Conservation (phyloP, 2,329 filamentous ascomycete genomes). For the Xylaria polymorpha region DNA sequence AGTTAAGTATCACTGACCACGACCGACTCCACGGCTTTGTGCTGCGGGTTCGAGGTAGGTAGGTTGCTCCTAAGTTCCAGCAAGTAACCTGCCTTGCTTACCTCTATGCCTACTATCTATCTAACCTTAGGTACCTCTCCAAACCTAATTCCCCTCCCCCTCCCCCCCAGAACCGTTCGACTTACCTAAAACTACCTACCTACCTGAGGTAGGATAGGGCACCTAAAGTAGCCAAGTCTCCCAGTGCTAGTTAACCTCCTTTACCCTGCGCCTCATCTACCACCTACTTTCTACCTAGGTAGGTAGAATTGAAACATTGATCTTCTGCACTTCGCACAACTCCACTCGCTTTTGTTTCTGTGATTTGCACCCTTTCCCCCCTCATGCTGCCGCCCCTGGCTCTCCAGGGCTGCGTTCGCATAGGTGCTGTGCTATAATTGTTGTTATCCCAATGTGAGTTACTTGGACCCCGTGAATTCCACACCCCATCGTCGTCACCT, state of each 20-base stretch:
- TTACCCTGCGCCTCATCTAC: conserved; percentile 44
- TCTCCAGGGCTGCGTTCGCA: conserved; percentile 58
- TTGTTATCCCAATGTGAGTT: conserved; percentile 44
- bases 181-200: conserved; percentile 2
- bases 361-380: conserved; percentile 49
- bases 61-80: not conserved
- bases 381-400: conserved; percentile 58
- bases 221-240: conserved; percentile 25
- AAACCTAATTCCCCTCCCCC: not conserved
- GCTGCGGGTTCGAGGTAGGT: not conserved
- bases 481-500: conserved; percentile 10
- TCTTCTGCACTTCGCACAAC: conserved; percentile 54
- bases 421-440: conserved; percentile 53
- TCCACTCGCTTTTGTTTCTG: conserved; percentile 58
- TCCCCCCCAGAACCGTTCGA: not conserved
- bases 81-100: not conserved
- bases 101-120: no score
- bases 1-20: no score
- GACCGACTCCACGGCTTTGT: not conserved
- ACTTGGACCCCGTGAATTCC: conserved; percentile 13
- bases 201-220: conserved; percentile 20
- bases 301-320: conserved; percentile 49
- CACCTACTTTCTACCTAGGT: conserved; percentile 29
- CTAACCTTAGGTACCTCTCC: not conserved
- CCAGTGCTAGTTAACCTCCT: conserved; percentile 35